Evolutionary conservation across 371 early-diverging fungal species (phyloP).

Genomic region (Saksenaea oblongispora): DNA sequence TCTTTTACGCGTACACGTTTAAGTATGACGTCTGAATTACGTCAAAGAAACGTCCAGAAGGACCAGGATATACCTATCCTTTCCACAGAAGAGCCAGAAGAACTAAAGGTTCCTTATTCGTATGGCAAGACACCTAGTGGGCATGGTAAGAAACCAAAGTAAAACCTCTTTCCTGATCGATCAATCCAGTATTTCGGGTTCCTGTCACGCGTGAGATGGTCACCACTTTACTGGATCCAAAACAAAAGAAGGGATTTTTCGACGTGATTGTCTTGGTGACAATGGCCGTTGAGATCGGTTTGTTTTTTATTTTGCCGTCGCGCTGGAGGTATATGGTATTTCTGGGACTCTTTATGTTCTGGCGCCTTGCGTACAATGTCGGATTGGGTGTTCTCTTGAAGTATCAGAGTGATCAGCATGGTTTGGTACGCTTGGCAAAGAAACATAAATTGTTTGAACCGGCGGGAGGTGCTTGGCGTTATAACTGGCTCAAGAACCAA

Average conservation of each 20-base stretch:
- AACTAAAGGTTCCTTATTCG: constrained; percentile 39
- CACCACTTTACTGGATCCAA: constrained; percentile 66
- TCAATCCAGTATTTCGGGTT: constrained; percentile 60
- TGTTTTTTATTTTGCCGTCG: constrained; percentile 65
- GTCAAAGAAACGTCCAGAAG: constrained; percentile 26
- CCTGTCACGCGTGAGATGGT: constrained; percentile 81
- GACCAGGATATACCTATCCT: constrained; percentile 14
- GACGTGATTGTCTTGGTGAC: constrained; percentile 72
- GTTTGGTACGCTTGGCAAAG: constrained; percentile 68
- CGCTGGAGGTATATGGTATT: not conserved
- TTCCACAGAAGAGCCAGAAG: not conserved
- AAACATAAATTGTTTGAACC: constrained; percentile 65
- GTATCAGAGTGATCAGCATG: constrained; percentile 75
- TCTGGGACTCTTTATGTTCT: constrained; percentile 68
- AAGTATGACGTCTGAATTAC: constrained; percentile 29
- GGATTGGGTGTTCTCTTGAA: constrained; percentile 85
- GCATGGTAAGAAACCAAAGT: constrained; percentile 37
- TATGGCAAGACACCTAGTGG: constrained; percentile 64
- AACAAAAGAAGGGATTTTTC: constrained; percentile 69
- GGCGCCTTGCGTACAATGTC: constrained; percentile 87
- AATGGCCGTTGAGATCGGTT: constrained; percentile 63
- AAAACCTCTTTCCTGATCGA: not conserved
- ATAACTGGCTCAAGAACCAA: constrained; percentile 67
- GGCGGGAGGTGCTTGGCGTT: constrained; percentile 48
- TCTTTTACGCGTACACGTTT: constrained; percentile 14